A percentile compares a stretch with the other conserved stretches of the same genome.
Conservation (phyloP, 768 basidiomycete genomes). For the Leucogyrophana mollusca region DNA sequence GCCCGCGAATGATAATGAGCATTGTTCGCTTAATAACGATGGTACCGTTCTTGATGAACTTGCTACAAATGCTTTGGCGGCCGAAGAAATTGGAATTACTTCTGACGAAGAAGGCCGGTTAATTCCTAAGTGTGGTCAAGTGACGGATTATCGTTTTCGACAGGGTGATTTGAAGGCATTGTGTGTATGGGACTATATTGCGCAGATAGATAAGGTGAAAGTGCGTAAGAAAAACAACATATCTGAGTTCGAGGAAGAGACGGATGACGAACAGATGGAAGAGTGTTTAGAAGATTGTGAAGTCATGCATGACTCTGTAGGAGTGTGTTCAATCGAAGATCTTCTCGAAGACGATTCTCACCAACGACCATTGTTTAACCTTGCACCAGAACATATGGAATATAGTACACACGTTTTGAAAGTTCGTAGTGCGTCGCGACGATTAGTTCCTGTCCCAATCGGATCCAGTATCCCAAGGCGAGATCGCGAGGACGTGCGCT, state of each 20-base stretch:
- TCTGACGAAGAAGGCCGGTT: slow-evolving; percentile 8
- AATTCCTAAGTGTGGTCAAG: slow-evolving; percentile 12
- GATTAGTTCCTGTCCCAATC: slow-evolving; percentile 32
- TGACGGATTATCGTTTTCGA: slow-evolving; percentile 25
- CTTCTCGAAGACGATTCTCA: background rate
- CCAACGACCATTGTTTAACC: background rate
- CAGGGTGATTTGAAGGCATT: slow-evolving; percentile 12
- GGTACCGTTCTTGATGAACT: too few species aligned
- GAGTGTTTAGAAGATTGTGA: too few species aligned
- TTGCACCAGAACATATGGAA: slow-evolving; percentile 19
- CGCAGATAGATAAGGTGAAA: slow-evolving; percentile 17
- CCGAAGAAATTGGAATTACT: background rate
- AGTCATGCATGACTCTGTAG: too few species aligned
- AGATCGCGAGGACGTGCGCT: slow-evolving; percentile 15
- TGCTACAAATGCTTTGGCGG: background rate
- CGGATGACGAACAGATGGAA: slow-evolving; percentile 11
- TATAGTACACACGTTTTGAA: slow-evolving; percentile 15
- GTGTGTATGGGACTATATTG: slow-evolving; percentile 29
- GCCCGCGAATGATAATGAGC: background rate
- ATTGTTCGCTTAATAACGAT: too few species aligned
- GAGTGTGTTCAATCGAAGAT: slow-evolving; percentile 7
- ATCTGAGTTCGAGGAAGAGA: background rate
- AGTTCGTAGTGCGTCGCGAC: background rate
- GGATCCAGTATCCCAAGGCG: slow-evolving; percentile 33
- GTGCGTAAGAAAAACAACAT: too few species aligned